Evolutionary conservation across 2,329 filamentous ascomycete species (phyloP), one percentile per base, ranked within the genome.

Genomic region (Fusarium decemcellulare): DNA sequence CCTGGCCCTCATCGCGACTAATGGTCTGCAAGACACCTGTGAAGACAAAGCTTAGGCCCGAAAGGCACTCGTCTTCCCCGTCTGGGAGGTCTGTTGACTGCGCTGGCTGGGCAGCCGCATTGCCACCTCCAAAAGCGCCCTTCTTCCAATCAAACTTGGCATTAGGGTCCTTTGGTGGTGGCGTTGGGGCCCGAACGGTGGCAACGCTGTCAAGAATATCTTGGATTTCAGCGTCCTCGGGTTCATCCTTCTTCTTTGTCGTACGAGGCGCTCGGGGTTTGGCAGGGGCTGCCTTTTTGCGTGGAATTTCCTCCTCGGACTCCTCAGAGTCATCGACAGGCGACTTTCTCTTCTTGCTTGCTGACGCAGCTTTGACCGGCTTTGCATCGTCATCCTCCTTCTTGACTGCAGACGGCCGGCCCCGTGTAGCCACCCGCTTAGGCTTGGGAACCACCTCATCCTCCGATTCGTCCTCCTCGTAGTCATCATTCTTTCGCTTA

Each of bases 21-120:
- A 98, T 88, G 0, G 88, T 91, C 65, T 93, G 88, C 40, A 98
- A 84, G 27, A 98, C 86, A 27, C 96, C 96, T 1, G 97, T 99
- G 75, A 99, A 99, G 30, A 99, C 96, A 76, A 99, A 99, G 0
- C 90, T 92, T 59, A 98, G 85, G 0, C 97, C 96, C 58, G 91
- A 91, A 59, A 99, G 87, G 77, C 96, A 99, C 73, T 98, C 97
- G 11, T 96, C 93, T 55, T 91, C 90, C 8, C 96, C 96, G 18
- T 89, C 87, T 0, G 96, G 96, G 52, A 98, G 82, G 15, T 97
- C 93, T 32, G 85, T 89, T 10, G 86, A 82, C 11, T 89, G 90
- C 23, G 87, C 87, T 16, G 93, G 88, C 18, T 90, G 88, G 11
- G 76, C 81, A 4, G 89, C 87, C 15, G 89, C 82, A 77, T 88